phyloP scores from a whole-genome alignment of 768 basidiomycete species.

The Mycena belliarum region DNA sequence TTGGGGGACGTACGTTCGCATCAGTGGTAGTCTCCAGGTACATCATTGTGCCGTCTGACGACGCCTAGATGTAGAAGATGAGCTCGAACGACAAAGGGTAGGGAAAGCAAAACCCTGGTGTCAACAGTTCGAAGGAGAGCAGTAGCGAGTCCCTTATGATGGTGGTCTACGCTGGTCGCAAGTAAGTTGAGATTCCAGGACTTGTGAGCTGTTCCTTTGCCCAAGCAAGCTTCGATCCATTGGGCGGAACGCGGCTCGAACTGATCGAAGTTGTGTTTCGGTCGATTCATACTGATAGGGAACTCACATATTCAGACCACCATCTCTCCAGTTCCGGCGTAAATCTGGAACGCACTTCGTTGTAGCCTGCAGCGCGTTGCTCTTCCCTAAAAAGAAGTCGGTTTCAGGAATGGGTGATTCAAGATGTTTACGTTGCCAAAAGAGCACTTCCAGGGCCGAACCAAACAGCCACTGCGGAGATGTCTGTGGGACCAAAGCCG shows the following conservation, averaged over 20 bases:
- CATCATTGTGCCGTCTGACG: slow-evolving; percentile 5
- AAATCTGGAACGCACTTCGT: slow-evolving; percentile 1
- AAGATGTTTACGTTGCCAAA: slow-evolving; percentile 10
- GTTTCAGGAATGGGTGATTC: not conserved
- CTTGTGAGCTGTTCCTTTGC: slow-evolving; percentile 6
- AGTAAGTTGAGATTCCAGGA: slow-evolving; percentile 19
- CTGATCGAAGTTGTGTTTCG: not conserved
- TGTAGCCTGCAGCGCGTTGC: slow-evolving; percentile 18
- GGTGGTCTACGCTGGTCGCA: slow-evolving; percentile 14
- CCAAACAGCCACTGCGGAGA: slow-evolving; percentile 20
- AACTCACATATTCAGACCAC: slow-evolving; percentile 17
- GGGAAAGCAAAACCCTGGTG: slow-evolving; percentile 5
- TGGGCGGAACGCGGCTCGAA: not conserved
- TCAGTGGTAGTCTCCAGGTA: slow-evolving; percentile 17
- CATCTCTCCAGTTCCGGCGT: slow-evolving; percentile 11
- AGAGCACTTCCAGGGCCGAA: slow-evolving; percentile 14
- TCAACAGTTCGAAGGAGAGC: slow-evolving; percentile 17
- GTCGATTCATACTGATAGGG: too few relatives aligned
- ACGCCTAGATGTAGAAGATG: not conserved
- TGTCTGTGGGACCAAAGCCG: slow-evolving; percentile 7
- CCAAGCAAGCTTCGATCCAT: slow-evolving; percentile 3
- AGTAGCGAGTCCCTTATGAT: slow-evolving; percentile 14
- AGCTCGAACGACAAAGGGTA: not conserved
- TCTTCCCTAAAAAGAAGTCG: slow-evolving; percentile 4
- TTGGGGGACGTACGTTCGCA: not conserved